A percentile compares a stretch with the other conserved stretches of the same genome.
Conservation (phyloP, 2,329 filamentous ascomycete genomes). For the Ploettnerulaceae sp. region DNA sequence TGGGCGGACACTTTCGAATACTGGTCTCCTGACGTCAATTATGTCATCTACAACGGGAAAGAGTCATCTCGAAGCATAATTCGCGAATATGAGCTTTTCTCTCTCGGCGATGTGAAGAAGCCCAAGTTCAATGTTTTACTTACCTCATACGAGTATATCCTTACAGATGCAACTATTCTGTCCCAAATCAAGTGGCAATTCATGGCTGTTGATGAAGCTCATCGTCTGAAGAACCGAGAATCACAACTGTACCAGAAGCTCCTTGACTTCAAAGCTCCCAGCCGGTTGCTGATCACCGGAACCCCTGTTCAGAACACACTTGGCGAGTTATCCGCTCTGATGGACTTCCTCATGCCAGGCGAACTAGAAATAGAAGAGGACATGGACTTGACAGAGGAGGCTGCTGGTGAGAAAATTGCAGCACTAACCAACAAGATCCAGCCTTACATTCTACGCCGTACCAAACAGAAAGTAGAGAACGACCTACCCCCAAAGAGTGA, state of each 20-base stretch:
- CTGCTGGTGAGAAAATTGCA: constrained; percentile 81
- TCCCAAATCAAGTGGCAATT: constrained; percentile 96
- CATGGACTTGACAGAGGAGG: constrained; percentile 74
- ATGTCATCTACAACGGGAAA: constrained; percentile 92
- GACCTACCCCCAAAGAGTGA: constrained; percentile 96
- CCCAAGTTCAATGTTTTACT: constrained; percentile 97
- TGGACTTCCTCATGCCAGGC: constrained; percentile 97
- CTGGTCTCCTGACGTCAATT: constrained; percentile 95
- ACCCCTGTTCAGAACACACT: constrained; percentile 97
- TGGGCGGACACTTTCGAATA: constrained; percentile 98
- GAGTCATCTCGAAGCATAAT: constrained; percentile 83
- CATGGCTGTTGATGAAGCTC: constrained; percentile 91
- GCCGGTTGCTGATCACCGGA: constrained; percentile 88
- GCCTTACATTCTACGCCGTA: constrained; percentile 90
- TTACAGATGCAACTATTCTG: constrained; percentile 78
- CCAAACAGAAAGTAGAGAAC: constrained; percentile 95
- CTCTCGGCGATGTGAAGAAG: constrained; percentile 80
- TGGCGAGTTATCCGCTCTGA: constrained; percentile 82
- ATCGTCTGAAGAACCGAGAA: constrained; percentile 92
- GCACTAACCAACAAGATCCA: constrained; percentile 82
- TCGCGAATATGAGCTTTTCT: constrained; percentile 80
- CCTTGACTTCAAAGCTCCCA: constrained; percentile 79
- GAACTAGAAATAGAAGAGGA: constrained; percentile 87
- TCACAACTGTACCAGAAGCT: constrained; percentile 88
- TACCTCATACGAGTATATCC: constrained; percentile 95